Base-by-base conservation (phyloP, 768 basidiomycete species). In the Holtermanniella nyarrowii region DNA sequence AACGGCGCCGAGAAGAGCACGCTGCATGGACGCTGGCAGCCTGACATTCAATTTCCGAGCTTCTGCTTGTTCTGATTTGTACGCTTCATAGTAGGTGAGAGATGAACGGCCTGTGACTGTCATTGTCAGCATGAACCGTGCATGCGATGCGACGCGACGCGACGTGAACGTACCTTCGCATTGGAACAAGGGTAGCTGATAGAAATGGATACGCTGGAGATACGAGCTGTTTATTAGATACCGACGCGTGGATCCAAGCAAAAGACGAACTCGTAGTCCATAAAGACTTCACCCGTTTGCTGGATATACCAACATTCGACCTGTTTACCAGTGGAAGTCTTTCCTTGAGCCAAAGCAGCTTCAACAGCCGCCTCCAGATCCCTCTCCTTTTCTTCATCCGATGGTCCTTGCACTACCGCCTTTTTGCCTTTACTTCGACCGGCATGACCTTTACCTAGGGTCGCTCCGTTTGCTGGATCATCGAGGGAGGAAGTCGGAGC, bases 251-350 rank as follows among this genome's bases (percentile, higher is more conserved):
- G 50, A 59, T 63, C 78, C 79, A 65, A 27, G 31, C 25, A 5
- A 47, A 20, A 10, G 50, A 78, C 86, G 69, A 67, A 95, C 91
- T 95, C 90, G 69, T 95, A 97, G 68, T 83, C 83, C 58, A 88
- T 83, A 71, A 97, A 97, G 73, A 97, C 86, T 80, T 97, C 93
- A 66, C 91, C 93, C 2, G 93, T 97, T 73, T 88, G 83, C 58
- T 82, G 76, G 67, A 97, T 83, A 76, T 86, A 91, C 75, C 82
- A 97, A 72, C 96, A 90, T 59, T 83, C 81, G 67, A 75, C 80
- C 72, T 77, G 75, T 26, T 43, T 26, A n/a, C 27, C 16, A 5
- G 21, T 43, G 18, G 14, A 23, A 42, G 24, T 26, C 18, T 24
- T 42, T 2, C 39, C 42, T 23, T 48, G 48, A 24, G 23, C 24